Evolutionary conservation across 169 alveolate species (phyloP), one percentile per base, ranked within the genome.

Genomic region (Eimeria mitis): DNA sequence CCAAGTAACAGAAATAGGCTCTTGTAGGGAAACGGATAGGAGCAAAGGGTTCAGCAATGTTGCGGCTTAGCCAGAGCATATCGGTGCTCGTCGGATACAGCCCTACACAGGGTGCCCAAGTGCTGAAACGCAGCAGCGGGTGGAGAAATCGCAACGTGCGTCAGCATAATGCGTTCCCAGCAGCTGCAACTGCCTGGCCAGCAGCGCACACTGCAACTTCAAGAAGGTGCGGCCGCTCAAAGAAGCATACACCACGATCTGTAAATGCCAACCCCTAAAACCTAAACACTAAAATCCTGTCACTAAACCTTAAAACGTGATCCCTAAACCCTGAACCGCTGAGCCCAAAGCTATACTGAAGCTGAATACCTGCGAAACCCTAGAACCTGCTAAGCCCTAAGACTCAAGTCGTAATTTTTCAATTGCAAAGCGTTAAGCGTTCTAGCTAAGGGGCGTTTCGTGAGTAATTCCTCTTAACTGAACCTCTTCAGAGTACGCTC

Each of bases 61-160:
- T 59, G 34, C 92, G 92, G 21, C 92, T 87, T 83, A 87, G 92
- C 92, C 59, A 87, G 83, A 2, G 92, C 92, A 40, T 78, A n/a
- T 21, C 92, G 37, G 44, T 42, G 92, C 59, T n/a, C 52, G 23
- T 49, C 61, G 9, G 83, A 25, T 34, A 47, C 78, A 87, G 19
- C 52, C 44, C 25, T 56, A 28, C 19, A 44, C 49, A 87, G 23
- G 34, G 65, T 40, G 34, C 65, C 73, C 59, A 23, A 4, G 34
- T 49, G 31, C 21, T 63, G 83, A 56, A 34, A 42, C 21, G 70
- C 63, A 9, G 7, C 14, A 0, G n/a, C 9, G 42, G 92, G 92
- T 8, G 92, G 92, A n/a, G 52, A 87, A 34, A 42, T 61, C 34
- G 81, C 34, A 1, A 37, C 37, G 52, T 16, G 92, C 49, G 70